phyloP scores from a whole-genome alignment of 306 rosid species.

The Medicago truncatula region MtrunA17r5.0-ANR NC_053048.1:37561001-37561500 shows the following conservation, averaged over 20 bases:
- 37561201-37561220: constrained; percentile 6
- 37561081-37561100: constrained; percentile 12
- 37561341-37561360: constrained; percentile 27
- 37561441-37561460: neutral
- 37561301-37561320: neutral
- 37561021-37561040: neutral
- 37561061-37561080: constrained; percentile 17
- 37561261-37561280: constrained; percentile 19
- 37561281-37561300: constrained; percentile 17
- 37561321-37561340: neutral
- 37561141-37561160: constrained; percentile 16
- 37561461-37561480: neutral
- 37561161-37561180: constrained; percentile 30
- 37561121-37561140: neutral
- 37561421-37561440: neutral
- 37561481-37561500: neutral
- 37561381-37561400: constrained; percentile 7
- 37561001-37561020: neutral
- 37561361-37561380: neutral
- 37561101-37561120: neutral
- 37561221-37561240: constrained; percentile 20
- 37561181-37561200: constrained; percentile 8
- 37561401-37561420: neutral
- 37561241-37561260: constrained; percentile 16
- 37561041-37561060: constrained; percentile 19